Evolutionary conservation across 1,284 basidiomycete genomes (phyloP).

Genomic region (Cutaneotrichosporon dermatis): DNA sequence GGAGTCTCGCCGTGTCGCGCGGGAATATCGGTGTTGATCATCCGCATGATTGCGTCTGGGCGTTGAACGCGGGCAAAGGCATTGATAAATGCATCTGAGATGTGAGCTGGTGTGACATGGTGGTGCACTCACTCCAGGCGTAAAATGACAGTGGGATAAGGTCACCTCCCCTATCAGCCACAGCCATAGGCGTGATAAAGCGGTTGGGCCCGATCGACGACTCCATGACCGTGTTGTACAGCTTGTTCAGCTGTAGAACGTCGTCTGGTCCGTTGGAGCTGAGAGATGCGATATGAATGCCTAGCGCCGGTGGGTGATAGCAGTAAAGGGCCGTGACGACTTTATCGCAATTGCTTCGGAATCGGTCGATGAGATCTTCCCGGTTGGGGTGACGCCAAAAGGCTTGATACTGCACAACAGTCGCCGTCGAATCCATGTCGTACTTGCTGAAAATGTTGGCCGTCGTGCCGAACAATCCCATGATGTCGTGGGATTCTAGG

Average conservation of each 20-base stretch:
- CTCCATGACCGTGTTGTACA: conserved; percentile 24
- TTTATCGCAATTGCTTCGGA: conserved; percentile 21
- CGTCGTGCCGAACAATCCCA: conserved; percentile 16
- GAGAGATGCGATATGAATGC: no score
- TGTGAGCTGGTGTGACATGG: not conserved
- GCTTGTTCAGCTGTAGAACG: not conserved
- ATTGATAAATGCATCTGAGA: not conserved
- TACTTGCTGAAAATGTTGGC: not conserved
- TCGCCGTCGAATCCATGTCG: no score
- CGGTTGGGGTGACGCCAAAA: no score
- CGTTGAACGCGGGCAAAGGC: not conserved
- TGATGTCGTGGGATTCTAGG: conserved; percentile 16
- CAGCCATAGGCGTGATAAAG: conserved; percentile 7
- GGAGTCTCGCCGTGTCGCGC: conserved; percentile 8
- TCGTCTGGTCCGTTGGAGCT: not conserved
- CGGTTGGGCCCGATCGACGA: conserved; percentile 22
- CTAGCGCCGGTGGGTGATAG: conserved; percentile 4
- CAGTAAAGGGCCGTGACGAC: conserved; percentile 15
- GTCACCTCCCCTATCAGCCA: not conserved
- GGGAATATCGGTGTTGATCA: conserved; percentile 14
- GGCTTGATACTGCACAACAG: no score
- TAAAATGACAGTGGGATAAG: conserved; percentile 18
- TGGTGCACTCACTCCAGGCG: conserved; percentile 23
- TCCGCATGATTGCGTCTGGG: not conserved
- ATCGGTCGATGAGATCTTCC: not conserved